phyloP scores from a whole-genome alignment of 2,329 filamentous ascomycete genomes.

The Claviceps sp. region DNA sequence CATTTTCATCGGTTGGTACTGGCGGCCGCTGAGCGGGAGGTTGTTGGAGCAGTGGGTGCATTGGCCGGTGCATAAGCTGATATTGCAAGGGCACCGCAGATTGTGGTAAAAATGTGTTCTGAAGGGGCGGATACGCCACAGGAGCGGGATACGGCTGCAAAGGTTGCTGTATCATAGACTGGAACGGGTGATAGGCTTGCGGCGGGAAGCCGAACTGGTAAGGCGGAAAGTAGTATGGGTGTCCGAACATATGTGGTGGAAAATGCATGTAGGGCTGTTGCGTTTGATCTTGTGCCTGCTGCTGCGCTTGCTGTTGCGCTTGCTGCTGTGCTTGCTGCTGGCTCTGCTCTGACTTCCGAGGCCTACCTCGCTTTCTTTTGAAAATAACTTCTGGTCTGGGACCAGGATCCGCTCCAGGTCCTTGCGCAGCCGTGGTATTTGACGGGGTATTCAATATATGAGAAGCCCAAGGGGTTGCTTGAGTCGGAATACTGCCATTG shows the following conservation, averaged over 20 bases:
- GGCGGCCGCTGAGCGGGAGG: background rate
- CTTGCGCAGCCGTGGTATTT: background rate
- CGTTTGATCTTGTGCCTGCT: background rate
- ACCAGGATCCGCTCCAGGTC: background rate
- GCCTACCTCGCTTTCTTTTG: slow-evolving; percentile 5
- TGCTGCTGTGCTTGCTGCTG: background rate
- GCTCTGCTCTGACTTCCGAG: slow-evolving; percentile 3
- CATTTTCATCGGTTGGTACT: background rate
- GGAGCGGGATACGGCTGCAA: slow-evolving; percentile 3
- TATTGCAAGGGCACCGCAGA: slow-evolving; percentile 1
- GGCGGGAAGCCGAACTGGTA: slow-evolving; percentile 2
- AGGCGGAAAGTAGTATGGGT: slow-evolving; percentile 3
- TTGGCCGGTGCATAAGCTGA: background rate
- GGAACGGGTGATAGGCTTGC: slow-evolving; percentile 4
- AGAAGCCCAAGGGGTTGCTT: background rate
- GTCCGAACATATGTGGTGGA: slow-evolving; percentile 1
- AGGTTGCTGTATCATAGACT: slow-evolving; percentile 3
- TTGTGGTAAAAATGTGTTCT: slow-evolving; percentile 1
- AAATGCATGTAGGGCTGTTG: slow-evolving; percentile 1
- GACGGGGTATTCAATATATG: background rate
- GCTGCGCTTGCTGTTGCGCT: background rate
- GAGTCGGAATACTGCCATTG: background rate
- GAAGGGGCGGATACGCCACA: slow-evolving; percentile 2
- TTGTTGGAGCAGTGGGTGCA: slow-evolving; percentile 4
- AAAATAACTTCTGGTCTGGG: background rate